Base-by-base conservation (phyloP, 1,284 basidiomycete genomes). In the Melampsora americana region DNA sequence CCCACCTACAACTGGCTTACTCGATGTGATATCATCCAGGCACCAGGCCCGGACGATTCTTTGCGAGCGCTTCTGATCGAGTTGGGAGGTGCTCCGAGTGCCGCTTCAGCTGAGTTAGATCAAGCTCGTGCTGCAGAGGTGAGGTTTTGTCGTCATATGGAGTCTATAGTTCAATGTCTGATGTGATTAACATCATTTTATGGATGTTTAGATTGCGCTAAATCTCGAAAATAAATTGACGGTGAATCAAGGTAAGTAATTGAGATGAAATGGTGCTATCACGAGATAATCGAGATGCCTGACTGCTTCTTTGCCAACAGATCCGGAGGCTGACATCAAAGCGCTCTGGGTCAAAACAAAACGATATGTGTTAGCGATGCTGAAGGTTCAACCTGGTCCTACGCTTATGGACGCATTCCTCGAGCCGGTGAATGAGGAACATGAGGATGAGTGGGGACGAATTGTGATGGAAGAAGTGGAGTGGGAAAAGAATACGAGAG, bases 291-390 rank as follows among this genome's bases (percentile, higher is more conserved):
- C 12, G 39, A 42, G 4, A 42, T 42, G 5, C 23, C 32, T 42
- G 59, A 35, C 30, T 61, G 35, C 12, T 53, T 70, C 6, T 16
- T n/a, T n/a, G 26, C 39, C 60, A 77, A 35, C 81, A 94, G 92
- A 94, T 84, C 92, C 92, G n/a, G 88, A 91, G 79, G 92, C 93
- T 0, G 90, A 91, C 77, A 90, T 92, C 81, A 97, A 97, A 82
- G 92, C 93, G 0, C 85, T 96, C 16, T 98, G 94, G 90, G 92
- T 96, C 5, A 93, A 96, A 83, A 94, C 94, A 1, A 99, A 99
- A 84, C 90, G 95, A 28, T 90, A 93, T 28, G 93, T 98, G 14
- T 85, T 99, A 23, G 93, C 94, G 0, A 90, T 99, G 77, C 87
- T 99, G 30, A 91, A 95, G 30, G 93, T 99, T 0, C 96, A 99